Base-by-base conservation (phyloP, 2,329 filamentous ascomycete species). In the Blastomyces emzantsi region DNA sequence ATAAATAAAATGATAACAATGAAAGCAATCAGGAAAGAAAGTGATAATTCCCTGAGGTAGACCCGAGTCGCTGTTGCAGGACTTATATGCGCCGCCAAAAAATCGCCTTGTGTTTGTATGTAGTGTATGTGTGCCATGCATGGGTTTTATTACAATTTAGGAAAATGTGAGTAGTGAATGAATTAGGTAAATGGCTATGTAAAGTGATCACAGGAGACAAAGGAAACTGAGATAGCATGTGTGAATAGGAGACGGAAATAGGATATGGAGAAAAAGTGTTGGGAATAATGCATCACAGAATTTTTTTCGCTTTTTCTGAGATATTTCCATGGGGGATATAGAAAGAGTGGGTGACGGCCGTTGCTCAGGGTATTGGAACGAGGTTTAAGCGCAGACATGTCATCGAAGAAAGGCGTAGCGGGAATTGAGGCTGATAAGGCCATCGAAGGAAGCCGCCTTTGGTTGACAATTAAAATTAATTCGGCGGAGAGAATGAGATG, bases 11-110 rank as follows among this genome's bases (percentile, higher is more conserved):
- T 57, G 22, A 25, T 57, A 17, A 22, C 8, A 58, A n/a, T 43
- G 55, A 58, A 43, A 28, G 8, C 15, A 22, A 58, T 25, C 39
- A 17, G 13, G 9, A 17, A 56, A 56, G 55, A 28, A 28, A 17
- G n/a, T 8, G 30, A 28, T 25, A 58, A 43, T 22, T 36, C 17
- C 33, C n/a, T 19, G 17, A 25, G 22, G 13, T 28, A 15, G n/a
- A 19, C 55, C 55, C 36, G 33, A 43, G 33, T 25, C 36, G 55
- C 54, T 41, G 43, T 28, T 43, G 22, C 36, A 58, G 36, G 36
- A 28, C 43, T 58, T 45, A 45, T 43, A 58, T 58, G 55, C 55
- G 55, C 55, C 55, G n/a, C 36, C 36, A 41, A 57, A 25, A 41
- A 57, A 25, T 57, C 2, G 13, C 30, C 33, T n/a, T 13, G n/a